phyloP scores from a whole-genome alignment of 2,329 filamentous ascomycete species.

The Microcera coccophila region DNA sequence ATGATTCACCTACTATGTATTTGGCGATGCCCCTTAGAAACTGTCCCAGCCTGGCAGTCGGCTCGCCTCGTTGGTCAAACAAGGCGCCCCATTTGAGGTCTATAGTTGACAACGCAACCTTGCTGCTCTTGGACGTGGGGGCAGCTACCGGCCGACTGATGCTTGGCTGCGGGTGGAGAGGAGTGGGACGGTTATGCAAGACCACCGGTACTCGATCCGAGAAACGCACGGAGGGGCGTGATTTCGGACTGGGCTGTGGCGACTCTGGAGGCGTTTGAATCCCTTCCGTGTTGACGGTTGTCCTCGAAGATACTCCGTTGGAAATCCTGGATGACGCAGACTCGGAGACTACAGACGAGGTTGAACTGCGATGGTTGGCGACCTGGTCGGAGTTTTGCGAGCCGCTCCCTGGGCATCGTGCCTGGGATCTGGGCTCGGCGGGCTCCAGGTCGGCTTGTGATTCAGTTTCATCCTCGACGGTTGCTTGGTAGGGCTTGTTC shows the following conservation, averaged over 20 bases:
- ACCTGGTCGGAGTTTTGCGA: conserved; percentile 8
- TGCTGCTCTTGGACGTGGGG: conserved; percentile 5
- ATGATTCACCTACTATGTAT: conserved; percentile 59
- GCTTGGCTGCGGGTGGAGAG: conserved; percentile 2
- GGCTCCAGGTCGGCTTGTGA: conserved; percentile 7
- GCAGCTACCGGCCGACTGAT: conserved; percentile 4
- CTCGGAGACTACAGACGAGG: conserved; percentile 20
- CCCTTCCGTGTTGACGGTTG: conserved; percentile 2
- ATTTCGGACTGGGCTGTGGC: conserved; percentile 11
- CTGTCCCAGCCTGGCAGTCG: conserved; percentile 65
- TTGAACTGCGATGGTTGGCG: conserved; percentile 7
- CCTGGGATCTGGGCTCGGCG: conserved; percentile 1
- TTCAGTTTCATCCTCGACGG: conserved; percentile 16
- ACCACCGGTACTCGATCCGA: conserved; percentile 27
- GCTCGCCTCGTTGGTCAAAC: conserved; percentile 64
- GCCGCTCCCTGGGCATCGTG: background rate
- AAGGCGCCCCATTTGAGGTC: conserved; percentile 74
- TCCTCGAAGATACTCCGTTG: conserved; percentile 7
- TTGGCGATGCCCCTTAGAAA: conserved; percentile 70
- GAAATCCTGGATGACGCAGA: conserved; percentile 14
- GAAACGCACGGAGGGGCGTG: conserved; percentile 30
- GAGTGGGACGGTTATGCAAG: conserved; percentile 17
- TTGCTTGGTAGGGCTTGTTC: conserved; percentile 12
- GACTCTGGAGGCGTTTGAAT: conserved; percentile 3
- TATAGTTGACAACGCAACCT: conserved; percentile 38